Evolutionary conservation across 2,329 filamentous ascomycete species (phyloP), one percentile per base, ranked within the genome.

Genomic region (Metarhizium sp.): DNA sequence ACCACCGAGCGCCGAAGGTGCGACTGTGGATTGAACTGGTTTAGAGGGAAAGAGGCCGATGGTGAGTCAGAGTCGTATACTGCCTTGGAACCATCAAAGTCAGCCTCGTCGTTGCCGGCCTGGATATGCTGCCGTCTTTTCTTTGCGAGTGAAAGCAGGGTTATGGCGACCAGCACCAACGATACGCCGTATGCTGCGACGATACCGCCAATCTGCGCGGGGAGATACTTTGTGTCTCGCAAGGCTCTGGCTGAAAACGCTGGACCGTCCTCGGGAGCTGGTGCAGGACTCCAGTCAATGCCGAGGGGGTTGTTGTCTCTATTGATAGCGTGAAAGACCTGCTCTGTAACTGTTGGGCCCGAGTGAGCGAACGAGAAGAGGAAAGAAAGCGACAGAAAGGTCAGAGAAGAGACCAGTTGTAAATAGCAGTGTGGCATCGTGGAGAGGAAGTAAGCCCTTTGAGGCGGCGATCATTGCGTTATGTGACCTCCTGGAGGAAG

Each of bases 181-280:
- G 84, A 88, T 58, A 90, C 70, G 57, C 92, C 78, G 81, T 96
- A 96, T 57, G 88, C 86, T 58, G 86, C 90, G 57, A 92, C 79
- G 58, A 97, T 88, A 61, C 86, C 90, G 60, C 88, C 87, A 62
- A 96, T 85, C 70, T 96, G 87, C 57, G 84, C 85, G 18, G 91
- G 90, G 25, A 96, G 81, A 55, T 87, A 82, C 18, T 78, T 72
- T 59, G 74, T 74, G 67, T 91, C 78, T 63, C 83, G 75, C 51
- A 82, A 69, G 42, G 85, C 81, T 62, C 77, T 71, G 55, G 76
- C 75, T 45, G 84, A 84, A 48, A 84, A 68, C 8, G 80, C 74
- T 56, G 85, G 80, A 7, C 81, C 82, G 70, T 84, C 73, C 69
- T 83, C 78, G 55, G 82, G 77, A 52, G 81, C 69, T 46, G 82